A percentile compares a stretch with the other conserved stretches of the same genome.
Conservation (phyloP, 805 yeast species). For the Ogataea pignaliae region DNA sequence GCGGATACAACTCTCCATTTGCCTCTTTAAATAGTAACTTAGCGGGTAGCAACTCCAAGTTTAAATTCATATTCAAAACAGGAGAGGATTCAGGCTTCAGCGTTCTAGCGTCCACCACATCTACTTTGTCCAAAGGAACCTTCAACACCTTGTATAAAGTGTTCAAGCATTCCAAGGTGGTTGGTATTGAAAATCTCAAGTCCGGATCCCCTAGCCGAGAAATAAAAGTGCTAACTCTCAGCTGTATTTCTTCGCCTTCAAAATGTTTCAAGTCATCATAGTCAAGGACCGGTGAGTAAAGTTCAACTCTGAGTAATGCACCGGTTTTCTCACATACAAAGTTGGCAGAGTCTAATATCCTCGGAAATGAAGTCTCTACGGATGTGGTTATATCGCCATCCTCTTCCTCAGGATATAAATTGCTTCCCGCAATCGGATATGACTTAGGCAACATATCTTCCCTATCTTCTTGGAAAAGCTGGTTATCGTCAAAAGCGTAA, state of each 20-base stretch:
- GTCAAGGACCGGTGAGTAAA: slow-evolving; percentile 48
- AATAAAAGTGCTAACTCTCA: slow-evolving; percentile 40
- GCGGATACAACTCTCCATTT: slow-evolving; percentile 29
- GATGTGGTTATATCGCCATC: slow-evolving; percentile 9
- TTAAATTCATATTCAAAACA: slow-evolving; percentile 51
- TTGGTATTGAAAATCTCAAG: slow-evolving; percentile 35
- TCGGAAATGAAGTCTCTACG: slow-evolving; percentile 27
- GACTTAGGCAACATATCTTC: slow-evolving; percentile 16
- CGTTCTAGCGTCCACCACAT: slow-evolving; percentile 46
- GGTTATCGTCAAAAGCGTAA: slow-evolving; percentile 23
- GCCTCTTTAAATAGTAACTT: slow-evolving; percentile 42
- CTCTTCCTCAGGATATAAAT: slow-evolving; percentile 4
- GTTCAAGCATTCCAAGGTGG: slow-evolving; percentile 52
- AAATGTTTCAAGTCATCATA: slow-evolving; percentile 43
- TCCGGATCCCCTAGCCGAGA: slow-evolving; percentile 16
- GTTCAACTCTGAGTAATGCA: slow-evolving; percentile 47
- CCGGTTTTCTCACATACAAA: slow-evolving; percentile 43
- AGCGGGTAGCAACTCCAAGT: slow-evolving; percentile 45
- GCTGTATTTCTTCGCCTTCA: slow-evolving; percentile 44
- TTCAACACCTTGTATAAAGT: slow-evolving; percentile 60
- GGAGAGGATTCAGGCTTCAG: slow-evolving; percentile 47
- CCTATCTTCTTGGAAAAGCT: slow-evolving; percentile 23
- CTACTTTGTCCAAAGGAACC: slow-evolving; percentile 54
- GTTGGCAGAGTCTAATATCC: slow-evolving; percentile 41
- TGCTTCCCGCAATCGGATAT: background rate